Base-by-base conservation (phyloP, 2,329 filamentous ascomycete species). In the Trichoderma pleuroti region DNA sequence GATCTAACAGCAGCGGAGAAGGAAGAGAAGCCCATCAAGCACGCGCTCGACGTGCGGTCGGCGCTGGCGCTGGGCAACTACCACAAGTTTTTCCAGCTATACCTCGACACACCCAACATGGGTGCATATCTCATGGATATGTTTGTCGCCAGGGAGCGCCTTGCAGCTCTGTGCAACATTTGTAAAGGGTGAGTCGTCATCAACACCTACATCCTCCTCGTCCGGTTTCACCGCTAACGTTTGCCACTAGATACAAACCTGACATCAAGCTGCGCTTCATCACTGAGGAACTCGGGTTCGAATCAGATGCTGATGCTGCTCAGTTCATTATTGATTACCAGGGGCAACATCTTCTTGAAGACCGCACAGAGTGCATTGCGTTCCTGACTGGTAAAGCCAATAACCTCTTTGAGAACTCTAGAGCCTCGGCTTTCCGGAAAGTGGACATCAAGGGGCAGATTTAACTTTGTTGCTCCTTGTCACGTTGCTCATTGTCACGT, bases 1-100 rank as follows among this genome's bases (percentile, higher is more conserved):
- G 95, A 98, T 92, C 92, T 99, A 96, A 98, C 95, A 83, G 84
- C 91, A 87, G 90, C 93, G 94, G 96, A 98, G 85, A 98, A 98
- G 86, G 86, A 90, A 81, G 91, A 96, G 81, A 84, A 81, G 73
- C 87, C 93, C 72, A 92, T 99, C 80, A 93, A 93, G 83, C 95
- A 99, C 84, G 96, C 96, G 49, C 85, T 99, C 76, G 88, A 92
- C 76, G 94, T 98, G 74, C 93, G 96, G 76, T 97, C 95, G 67
- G 93, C 96, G 62, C 84, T 98, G 78, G 95, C 96, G 65, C 86
- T 97, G 80, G 94, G 94, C 77, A 98, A 98, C 83, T 98, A 98
- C 81, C 95, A 99, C 84, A 95, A 90, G 80, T 98, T 99, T 82
- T 98, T 99, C 88, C 92, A 93, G 84, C 88, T 99, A 57, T 99